Evolutionary conservation across 768 basidiomycete species (phyloP), one percentile per base, ranked within the genome.

Genomic region (Mycena polygramma): DNA sequence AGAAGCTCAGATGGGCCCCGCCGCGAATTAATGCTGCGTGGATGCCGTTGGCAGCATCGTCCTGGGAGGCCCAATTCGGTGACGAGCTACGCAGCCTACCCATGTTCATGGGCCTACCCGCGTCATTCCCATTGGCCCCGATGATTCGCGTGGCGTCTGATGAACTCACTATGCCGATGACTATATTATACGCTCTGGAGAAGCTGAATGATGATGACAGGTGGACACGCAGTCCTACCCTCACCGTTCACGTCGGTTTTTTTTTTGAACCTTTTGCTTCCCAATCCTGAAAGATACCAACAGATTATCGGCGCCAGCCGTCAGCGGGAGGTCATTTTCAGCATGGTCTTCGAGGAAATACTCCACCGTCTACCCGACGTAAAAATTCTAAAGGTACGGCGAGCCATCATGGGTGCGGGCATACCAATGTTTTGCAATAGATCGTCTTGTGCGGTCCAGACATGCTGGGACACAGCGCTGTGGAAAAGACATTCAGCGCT

Each of bases 101-200:
- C n/a, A n/a, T n/a, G 58, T 54, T n/a, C 22, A 46, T 72, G 15
- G 58, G 63, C 36, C 51, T 65, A 17, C 68, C 61, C 17, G 9
- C 43, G 24, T 58, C 35, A 9, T 59, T 43, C 17, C 52, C 74
- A 9, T 52, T 73, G 17, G 66, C 39, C 0, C 70, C 77, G 0
- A 75, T 72, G 61, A 55, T 81, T 30, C 75, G 81, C 8, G 72
- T 66, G 11, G 77, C 75, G n/a, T 79, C 80, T 0, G 77, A 81
- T 15, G 52, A 52, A 19, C 72, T 81, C 10, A 77, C 79, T 8
- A 75, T 79, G 73, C 74, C 81, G 1, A 77, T 82, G 79, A 80
- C 79, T 0, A 80, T 81, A 22, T 63, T 83, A 22, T 79, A 73
- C 63, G 79, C 73, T 0, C 72, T 83, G 5, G 81, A 83, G 59